Conservation (phyloP, 495 filamentous ascomycete genomes). For the Amphirosellinia nigrospora region DNA sequence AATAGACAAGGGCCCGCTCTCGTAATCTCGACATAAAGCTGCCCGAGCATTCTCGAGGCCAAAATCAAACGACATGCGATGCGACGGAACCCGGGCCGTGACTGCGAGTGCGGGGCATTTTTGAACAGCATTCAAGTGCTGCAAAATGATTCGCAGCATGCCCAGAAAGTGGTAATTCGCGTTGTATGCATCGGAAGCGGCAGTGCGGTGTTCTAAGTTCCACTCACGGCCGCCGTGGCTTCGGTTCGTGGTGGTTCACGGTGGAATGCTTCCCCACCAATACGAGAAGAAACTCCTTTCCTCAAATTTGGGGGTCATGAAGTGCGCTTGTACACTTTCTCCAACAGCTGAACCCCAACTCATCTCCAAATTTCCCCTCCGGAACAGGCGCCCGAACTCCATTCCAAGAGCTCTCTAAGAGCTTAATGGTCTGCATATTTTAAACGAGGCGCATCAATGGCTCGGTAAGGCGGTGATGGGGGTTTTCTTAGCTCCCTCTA, state of each 20-base stretch:
- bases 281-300: constrained; percentile 17
- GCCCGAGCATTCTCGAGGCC: constrained; percentile 9
- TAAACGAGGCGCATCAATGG: background rate
- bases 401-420: background rate
- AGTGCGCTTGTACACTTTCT: constrained; percentile 2
- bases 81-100: constrained; percentile 33
- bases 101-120: constrained; percentile 18
- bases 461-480: background rate
- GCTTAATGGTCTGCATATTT: background rate
- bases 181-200: constrained; percentile 8
- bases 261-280: constrained; percentile 38
- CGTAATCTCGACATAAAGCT: constrained; percentile 23
- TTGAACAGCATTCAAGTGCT: constrained; percentile 4
- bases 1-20: constrained; percentile 7
- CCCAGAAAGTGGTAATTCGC: background rate
- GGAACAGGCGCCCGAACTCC: constrained; percentile 13
- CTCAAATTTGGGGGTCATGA: background rate
- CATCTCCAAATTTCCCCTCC: constrained; percentile 27
- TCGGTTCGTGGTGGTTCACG: constrained; percentile 20
- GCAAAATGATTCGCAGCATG: constrained; percentile 4
- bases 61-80: constrained; percentile 8
- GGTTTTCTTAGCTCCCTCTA: background rate
- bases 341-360: constrained; percentile 26
- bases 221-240: constrained; percentile 3
- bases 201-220: constrained; percentile 15